Conservation (phyloP, 1,139 yeast genomes). For the Yamadazyma conglobata region DNA sequence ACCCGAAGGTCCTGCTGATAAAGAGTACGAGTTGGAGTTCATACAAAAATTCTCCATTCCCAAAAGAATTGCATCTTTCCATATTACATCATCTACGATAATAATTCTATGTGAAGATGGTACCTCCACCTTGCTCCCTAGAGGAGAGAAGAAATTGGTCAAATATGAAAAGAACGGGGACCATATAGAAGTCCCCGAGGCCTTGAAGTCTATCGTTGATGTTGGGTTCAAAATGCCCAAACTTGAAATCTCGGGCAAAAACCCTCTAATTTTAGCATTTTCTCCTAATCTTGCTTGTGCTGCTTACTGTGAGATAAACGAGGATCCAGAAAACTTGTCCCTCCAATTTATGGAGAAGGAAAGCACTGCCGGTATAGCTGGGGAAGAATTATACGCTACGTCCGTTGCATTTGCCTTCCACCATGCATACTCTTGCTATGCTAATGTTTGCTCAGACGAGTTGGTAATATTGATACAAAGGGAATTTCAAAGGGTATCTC, state of each 20-base stretch:
- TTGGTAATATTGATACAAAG: conserved; percentile 51
- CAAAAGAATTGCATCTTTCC: conserved; percentile 3
- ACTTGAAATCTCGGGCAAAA: conserved; percentile 14
- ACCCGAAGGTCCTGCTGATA: conserved; percentile 3
- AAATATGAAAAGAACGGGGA: conserved; percentile 16
- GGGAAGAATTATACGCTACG: conserved; percentile 35
- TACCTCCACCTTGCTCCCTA: conserved; percentile 1
- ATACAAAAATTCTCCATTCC: conserved; percentile 11
- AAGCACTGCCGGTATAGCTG: conserved; percentile 17
- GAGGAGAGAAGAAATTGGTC: conserved; percentile 20
- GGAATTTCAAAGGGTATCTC: conserved; percentile 35
- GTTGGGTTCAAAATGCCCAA: conserved; percentile 53
- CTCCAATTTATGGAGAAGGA: conserved; percentile 29
- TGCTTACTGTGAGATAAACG: conserved; percentile 31
- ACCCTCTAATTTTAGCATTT: conserved; percentile 37
- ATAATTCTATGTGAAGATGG: conserved; percentile 30
- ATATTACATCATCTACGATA: conserved; percentile 1
- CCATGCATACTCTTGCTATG: conserved; percentile 67
- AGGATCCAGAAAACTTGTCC: conserved; percentile 17
- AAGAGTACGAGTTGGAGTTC: conserved; percentile 17
- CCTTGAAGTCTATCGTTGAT: conserved; percentile 36
- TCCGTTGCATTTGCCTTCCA: conserved; percentile 62
- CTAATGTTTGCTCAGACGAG: conserved; percentile 65
- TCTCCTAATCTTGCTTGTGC: conserved; percentile 60
- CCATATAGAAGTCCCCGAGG: conserved; percentile 20